Percentiles rank a stretch among this genome's conserved stretches.
These are phyloP conservation scores for Ascomycota sp. DNA, from an alignment of 2,329 filamentous ascomycete genomes.

Conservation along the genomic window DNA sequence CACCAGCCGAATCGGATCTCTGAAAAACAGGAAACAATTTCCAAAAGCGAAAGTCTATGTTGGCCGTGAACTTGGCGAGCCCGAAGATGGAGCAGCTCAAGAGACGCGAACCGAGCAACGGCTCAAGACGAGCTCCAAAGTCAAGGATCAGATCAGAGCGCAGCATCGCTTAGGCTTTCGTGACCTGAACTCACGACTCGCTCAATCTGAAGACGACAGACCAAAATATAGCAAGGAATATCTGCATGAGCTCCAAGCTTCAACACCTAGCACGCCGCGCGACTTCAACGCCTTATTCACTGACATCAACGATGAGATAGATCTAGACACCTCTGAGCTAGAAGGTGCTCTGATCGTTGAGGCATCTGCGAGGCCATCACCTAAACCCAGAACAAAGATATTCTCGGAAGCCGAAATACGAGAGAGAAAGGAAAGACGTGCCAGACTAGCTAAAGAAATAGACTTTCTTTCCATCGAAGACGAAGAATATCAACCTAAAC, in stretches of 20 bases:
- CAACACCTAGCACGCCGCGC: conserved; percentile 63
- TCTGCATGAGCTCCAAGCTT: conserved; percentile 62
- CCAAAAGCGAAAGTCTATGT: conserved; percentile 47
- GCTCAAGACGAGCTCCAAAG: conserved; percentile 33
- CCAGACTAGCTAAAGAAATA: conserved; percentile 49
- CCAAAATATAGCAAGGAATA: conserved; percentile 74
- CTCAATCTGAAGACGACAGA: conserved; percentile 36
- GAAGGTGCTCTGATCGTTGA: conserved; percentile 44
- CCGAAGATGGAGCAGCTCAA: conserved; percentile 24
- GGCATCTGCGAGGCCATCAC: conserved; percentile 12
- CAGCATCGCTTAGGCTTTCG: conserved; percentile 26
- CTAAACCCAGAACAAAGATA: conserved; percentile 26
- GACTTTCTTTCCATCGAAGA: conserved; percentile 44
- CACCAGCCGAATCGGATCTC: conserved; percentile 22
- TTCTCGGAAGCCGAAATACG: conserved; percentile 67
- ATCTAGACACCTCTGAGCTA: conserved; percentile 34
- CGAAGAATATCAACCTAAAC: conserved; percentile 17
- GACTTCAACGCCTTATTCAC: conserved; percentile 26
- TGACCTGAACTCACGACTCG: conserved; percentile 30
- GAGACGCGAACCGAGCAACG: conserved; percentile 44
- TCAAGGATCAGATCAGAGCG: conserved; percentile 41
- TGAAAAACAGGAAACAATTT: conserved; percentile 43
- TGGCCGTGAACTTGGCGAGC: conserved; percentile 31
- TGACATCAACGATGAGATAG: conserved; percentile 27
- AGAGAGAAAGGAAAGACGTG: conserved; percentile 74